Evolutionary conservation across 345 rosid species (phyloP).

Genomic region (Dimocarpus longan): DNA sequence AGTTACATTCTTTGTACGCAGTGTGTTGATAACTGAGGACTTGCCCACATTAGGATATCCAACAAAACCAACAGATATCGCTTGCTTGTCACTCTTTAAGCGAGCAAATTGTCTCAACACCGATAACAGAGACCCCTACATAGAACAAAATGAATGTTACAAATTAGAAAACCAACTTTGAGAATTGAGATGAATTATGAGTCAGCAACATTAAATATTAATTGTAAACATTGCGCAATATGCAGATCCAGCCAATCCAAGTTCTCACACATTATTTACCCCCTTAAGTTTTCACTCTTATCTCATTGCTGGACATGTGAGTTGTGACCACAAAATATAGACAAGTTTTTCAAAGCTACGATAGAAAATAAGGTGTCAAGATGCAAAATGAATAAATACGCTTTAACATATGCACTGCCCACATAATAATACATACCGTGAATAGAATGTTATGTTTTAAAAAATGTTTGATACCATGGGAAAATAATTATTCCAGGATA

Average conservation of each 20-base stretch:
- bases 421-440: not conserved
- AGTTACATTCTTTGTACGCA: conserved; percentile 86
- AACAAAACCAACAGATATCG: conserved; percentile 90
- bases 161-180: not conserved
- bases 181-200: not conserved
- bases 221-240: not conserved
- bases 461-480: not conserved
- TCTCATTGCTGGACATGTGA: not conserved
- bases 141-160: conserved; percentile 7
- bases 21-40: conserved; percentile 92
- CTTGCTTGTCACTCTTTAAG: conserved; percentile 92
- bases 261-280: not conserved
- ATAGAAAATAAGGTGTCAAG: not conserved
- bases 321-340: not conserved
- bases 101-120: conserved; percentile 92
- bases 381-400: not conserved
- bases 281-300: not conserved
- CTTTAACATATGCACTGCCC: not conserved
- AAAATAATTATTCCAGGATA: not conserved
- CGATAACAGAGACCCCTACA: conserved; percentile 88
- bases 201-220: not conserved
- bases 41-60: conserved; percentile 99
- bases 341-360: not conserved
- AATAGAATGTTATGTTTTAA: not conserved
- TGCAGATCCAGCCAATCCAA: not conserved